Percentiles rank a stretch among this genome's conserved stretches.
Evolutionary conservation across 345 rosid species (phyloP).

Genomic region (Populus euphratica): DNA sequence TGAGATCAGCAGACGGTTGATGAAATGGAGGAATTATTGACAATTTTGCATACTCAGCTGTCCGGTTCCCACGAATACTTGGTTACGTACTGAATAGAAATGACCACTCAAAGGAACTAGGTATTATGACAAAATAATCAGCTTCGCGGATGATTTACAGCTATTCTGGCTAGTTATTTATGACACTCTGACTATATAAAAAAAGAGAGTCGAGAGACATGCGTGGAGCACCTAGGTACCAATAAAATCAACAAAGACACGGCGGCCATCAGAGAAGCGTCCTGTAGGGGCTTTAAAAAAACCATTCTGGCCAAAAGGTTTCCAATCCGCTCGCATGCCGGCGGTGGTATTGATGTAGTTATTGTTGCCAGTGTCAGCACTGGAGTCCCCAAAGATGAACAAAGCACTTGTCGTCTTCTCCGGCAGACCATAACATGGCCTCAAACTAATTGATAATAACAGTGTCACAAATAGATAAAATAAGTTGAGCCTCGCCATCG

Average conservation of each 20-base stretch:
- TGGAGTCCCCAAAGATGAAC: slow-evolving; percentile 57
- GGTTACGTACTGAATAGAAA: too few species aligned
- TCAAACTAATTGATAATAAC: neutral
- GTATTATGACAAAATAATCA: too few species aligned
- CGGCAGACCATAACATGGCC: neutral
- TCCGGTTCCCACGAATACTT: too few species aligned
- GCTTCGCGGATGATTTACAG: too few species aligned
- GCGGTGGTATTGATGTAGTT: slow-evolving; percentile 42
- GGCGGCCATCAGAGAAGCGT: slow-evolving; percentile 45
- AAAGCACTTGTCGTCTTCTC: slow-evolving; percentile 17
- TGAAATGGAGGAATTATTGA: slow-evolving; percentile 47
- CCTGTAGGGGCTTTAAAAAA: slow-evolving; percentile 42
- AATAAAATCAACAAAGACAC: slow-evolving; percentile 43
- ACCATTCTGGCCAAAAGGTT: slow-evolving; percentile 46
- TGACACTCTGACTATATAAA: too few species aligned
- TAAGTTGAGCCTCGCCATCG: too few species aligned
- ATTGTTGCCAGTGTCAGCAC: slow-evolving; percentile 51
- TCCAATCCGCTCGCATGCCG: slow-evolving; percentile 36
- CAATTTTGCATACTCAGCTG: slow-evolving; percentile 50
- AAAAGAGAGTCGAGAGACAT: too few species aligned
- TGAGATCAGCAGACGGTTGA: slow-evolving; percentile 36
- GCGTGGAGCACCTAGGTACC: slow-evolving; percentile 20
- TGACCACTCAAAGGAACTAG: too few species aligned
- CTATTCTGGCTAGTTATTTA: too few species aligned
- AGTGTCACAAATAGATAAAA: neutral